phyloP scores from a whole-genome alignment of 2,329 filamentous ascomycete genomes.

The Fusarium sarcochroum region DNA sequence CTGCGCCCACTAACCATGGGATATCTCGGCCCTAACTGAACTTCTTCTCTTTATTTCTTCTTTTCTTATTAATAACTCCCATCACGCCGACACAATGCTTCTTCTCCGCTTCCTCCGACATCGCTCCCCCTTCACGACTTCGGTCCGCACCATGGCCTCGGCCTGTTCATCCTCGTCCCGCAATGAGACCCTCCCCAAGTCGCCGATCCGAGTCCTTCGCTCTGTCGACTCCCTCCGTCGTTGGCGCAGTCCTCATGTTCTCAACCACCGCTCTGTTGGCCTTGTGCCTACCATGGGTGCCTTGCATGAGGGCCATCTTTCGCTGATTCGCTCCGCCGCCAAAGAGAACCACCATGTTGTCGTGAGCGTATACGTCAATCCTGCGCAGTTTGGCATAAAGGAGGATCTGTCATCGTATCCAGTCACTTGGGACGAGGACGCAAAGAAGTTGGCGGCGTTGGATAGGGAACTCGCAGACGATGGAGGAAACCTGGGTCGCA shows the following conservation, averaged over 20 bases:
- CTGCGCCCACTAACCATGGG: conserved; percentile 45
- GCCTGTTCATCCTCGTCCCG: conserved; percentile 39
- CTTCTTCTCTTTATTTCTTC: conserved; percentile 1
- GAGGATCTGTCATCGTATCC: conserved; percentile 94
- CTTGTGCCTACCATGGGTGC: conserved; percentile 98
- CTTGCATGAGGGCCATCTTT: conserved; percentile 91
- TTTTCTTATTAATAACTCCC: background rate
- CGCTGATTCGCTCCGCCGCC: conserved; percentile 86
- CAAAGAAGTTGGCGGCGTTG: conserved; percentile 74
- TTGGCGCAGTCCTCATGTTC: conserved; percentile 76
- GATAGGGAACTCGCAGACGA: conserved; percentile 79
- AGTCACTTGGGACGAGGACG: conserved; percentile 86
- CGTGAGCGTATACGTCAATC: conserved; percentile 95
- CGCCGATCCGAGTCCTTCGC: conserved; percentile 79
- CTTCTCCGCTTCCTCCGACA: conserved; percentile 38
- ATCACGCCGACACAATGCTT: conserved; percentile 26
- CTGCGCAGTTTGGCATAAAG: conserved; percentile 90
- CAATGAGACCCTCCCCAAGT: conserved; percentile 66
- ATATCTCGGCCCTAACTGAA: conserved; percentile 31
- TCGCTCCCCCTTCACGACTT: conserved; percentile 28
- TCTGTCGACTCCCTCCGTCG: conserved; percentile 78
- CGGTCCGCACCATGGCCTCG: conserved; percentile 43
- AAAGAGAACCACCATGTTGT: conserved; percentile 88
- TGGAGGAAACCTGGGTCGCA: conserved; percentile 72
- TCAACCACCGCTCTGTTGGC: conserved; percentile 80